Base-by-base conservation (phyloP, 495 filamentous ascomycete genomes). In the Talaromyces wortmannii region DNA sequence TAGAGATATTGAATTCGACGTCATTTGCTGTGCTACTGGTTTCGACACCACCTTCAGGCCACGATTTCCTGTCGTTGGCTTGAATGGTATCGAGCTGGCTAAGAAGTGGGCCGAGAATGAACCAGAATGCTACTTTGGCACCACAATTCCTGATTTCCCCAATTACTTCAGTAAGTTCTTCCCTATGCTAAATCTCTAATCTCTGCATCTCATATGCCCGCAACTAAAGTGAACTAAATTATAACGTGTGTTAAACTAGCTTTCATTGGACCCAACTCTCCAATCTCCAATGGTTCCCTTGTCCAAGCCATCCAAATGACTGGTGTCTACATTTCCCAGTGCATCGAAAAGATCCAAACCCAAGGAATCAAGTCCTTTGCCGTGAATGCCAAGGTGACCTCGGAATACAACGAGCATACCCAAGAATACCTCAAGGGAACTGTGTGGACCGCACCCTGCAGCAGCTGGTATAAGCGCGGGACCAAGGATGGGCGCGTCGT, bases 101-200 rank as follows among this genome's bases (percentile, higher is more conserved):
- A 66, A 79, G 11, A 64, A 69, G 3, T 85, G 80, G 76, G 65
- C 74, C 7, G 60, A 72, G n/a, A 72, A 72, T 0, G 6, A 36
- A 12, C 68, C 82, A 0, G 77, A 79, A 57, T 76, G 74, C 2
- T 87, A 88, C 55, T 72, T 83, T 32, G 80, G 79, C 15, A 70
- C 80, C 12, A 78, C 82, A 4, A 72, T 83, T 1, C 77, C 83
- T 52, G 77, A 72, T 0, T 88, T 87, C 60, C 84, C 85, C 3
- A 88, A 87, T 56, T 83, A 83, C 59, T 86, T 85, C 63, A 6
- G 33, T 36, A 36, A n/a, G n/a, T n/a, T 36, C 6, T 36, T 36
- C 12, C 33, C 33, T 36, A 6, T 36, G 6, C 12, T 36, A 6
- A 6, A 6, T 36, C 12, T 36, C 12, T 12, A 12, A 36, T 36